phyloP scores from a whole-genome alignment of 352 stramenopile species.

The Globisporangium mamillatum region DNA sequence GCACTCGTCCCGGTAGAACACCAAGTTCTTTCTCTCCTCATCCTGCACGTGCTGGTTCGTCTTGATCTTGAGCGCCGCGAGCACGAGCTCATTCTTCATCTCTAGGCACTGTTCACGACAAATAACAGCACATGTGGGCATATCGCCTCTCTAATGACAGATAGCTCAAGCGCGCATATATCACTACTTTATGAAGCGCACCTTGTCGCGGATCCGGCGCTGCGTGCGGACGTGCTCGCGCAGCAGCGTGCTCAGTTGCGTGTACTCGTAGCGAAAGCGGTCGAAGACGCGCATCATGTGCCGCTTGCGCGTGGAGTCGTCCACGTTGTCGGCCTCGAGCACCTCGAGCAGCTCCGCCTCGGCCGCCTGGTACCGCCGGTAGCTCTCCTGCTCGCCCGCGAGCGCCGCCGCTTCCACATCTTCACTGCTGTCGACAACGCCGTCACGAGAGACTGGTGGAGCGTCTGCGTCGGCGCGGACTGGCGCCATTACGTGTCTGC shows the following conservation, averaged over 20 bases:
- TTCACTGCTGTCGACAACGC: background rate
- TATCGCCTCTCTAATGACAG: background rate
- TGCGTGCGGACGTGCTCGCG: constrained; percentile 52
- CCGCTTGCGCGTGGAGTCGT: constrained; percentile 52
- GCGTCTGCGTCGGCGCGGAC: background rate
- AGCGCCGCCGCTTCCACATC: background rate
- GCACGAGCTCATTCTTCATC: constrained; percentile 70
- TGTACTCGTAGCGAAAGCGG: constrained; percentile 64
- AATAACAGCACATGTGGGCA: too few species aligned
- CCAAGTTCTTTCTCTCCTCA: constrained; percentile 66
- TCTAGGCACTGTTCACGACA: constrained; percentile 31
- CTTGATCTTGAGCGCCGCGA: constrained; percentile 51
- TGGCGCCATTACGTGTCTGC: background rate
- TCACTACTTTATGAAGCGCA: background rate
- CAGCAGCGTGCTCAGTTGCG: constrained; percentile 46
- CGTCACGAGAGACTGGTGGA: background rate
- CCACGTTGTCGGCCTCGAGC: constrained; percentile 43
- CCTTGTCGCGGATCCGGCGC: constrained; percentile 60
- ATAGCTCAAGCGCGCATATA: background rate
- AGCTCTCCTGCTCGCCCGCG: constrained; percentile 28
- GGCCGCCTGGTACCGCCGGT: constrained; percentile 35
- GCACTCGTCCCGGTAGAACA: constrained; percentile 75
- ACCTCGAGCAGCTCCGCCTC: constrained; percentile 49
- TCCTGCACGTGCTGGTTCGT: constrained; percentile 59
- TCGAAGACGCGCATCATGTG: constrained; percentile 66